Percentiles rank a stretch among this genome's conserved stretches.
These are phyloP conservation scores for Tremella fuciformis DNA, from an alignment of 768 basidiomycete genomes.

Conservation along the genomic window DNA sequence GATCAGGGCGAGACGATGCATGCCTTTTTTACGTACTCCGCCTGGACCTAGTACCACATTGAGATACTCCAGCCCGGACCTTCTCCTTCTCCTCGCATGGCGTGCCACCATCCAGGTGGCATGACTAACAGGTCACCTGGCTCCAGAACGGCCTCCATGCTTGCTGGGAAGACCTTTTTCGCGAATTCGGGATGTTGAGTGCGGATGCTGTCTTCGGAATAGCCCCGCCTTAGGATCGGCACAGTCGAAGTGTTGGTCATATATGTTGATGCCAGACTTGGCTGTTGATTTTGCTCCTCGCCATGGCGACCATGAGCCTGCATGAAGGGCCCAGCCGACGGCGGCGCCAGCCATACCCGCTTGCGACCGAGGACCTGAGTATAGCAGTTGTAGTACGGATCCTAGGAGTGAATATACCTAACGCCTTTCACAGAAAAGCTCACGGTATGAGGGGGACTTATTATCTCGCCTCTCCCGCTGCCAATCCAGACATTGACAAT, in stretches of 20 bases:
- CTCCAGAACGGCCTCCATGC: conserved; percentile 63
- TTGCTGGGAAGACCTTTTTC: conserved; percentile 60
- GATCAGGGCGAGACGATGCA: no score
- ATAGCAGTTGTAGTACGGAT: conserved; percentile 90
- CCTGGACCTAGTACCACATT: conserved; percentile 45
- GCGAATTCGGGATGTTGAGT: conserved; percentile 59
- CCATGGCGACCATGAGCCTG: conserved; percentile 53
- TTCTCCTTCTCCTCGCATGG: conserved; percentile 47
- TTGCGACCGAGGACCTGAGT: conserved; percentile 85
- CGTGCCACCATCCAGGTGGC: conserved; percentile 63
- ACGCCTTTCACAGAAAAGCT: conserved; percentile 52
- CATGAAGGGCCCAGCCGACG: conserved; percentile 57
- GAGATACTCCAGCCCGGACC: conserved; percentile 48
- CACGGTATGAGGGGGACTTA: conserved; percentile 85
- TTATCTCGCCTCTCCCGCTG: conserved; percentile 61
- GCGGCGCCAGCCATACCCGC: conserved; percentile 87
- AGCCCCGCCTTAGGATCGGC: conserved; percentile 63
- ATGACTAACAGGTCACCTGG: conserved; percentile 86
- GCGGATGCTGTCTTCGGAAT: conserved; percentile 9
- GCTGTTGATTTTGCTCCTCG: background rate
- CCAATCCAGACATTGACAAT: conserved; percentile 51
- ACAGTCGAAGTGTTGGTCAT: conserved; percentile 77
- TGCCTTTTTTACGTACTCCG: no score
- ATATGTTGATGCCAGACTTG: conserved; percentile 48
- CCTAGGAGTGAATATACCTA: conserved; percentile 57